Conservation (phyloP, 352 stramenopile genomes). For the Phytophthora litchii region DNA sequence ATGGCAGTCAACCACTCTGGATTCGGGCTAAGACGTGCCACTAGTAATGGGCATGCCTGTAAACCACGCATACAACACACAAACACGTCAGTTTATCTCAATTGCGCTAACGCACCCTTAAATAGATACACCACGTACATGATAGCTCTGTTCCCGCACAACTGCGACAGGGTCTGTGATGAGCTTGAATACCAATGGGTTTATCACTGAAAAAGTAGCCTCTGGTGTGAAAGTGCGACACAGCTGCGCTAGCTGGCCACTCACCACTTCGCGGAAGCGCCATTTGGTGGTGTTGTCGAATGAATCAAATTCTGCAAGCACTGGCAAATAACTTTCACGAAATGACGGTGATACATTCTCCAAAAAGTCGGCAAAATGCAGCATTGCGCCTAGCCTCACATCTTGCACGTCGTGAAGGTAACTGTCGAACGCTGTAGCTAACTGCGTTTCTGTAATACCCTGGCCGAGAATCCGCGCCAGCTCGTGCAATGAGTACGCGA, state of each 20-base stretch:
- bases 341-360: slow-evolving; percentile 68
- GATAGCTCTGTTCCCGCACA: slow-evolving; percentile 75
- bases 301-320: slow-evolving; percentile 73
- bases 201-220: slow-evolving; percentile 78
- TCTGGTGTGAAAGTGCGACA: slow-evolving; percentile 73
- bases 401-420: slow-evolving; percentile 86
- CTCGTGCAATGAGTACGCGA: slow-evolving; percentile 93
- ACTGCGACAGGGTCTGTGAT: slow-evolving; percentile 76
- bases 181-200: slow-evolving; percentile 77
- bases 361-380: slow-evolving; percentile 89
- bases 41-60: slow-evolving; percentile 69
- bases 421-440: slow-evolving; percentile 82
- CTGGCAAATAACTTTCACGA: slow-evolving; percentile 80
- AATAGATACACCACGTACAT: slow-evolving; percentile 38
- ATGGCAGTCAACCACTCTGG: slow-evolving; percentile 54
- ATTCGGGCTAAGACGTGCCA: slow-evolving; percentile 52
- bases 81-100: slow-evolving; percentile 6
- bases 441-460: slow-evolving; percentile 77
- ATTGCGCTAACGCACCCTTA: neutral
- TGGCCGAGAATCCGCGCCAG: slow-evolving; percentile 81
- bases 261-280: slow-evolving; percentile 81
- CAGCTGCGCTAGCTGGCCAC: slow-evolving; percentile 72
- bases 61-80: slow-evolving; percentile 14
- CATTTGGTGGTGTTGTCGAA: slow-evolving; percentile 84
- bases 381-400: slow-evolving; percentile 82